Evolutionary conservation across 192 early-diverging fungal genomes (phyloP), one percentile per base, ranked within the genome.

Genomic region (Mortierella hygrophila): DNA sequence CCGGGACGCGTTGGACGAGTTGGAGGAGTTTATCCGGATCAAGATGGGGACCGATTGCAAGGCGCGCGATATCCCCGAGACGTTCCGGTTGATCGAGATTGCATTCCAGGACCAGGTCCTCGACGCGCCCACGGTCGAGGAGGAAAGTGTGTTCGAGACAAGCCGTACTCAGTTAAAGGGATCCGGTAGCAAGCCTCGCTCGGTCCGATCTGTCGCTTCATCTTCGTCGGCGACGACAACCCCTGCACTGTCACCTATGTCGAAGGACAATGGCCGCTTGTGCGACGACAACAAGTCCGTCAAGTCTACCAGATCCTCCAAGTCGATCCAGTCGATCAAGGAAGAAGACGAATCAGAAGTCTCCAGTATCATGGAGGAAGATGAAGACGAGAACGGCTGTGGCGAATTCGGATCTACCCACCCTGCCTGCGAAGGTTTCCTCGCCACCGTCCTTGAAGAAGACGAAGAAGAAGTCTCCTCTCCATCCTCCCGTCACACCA

Each of bases 41-140:
- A 77, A 80, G 70, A 86, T 74, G 42, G 82, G 83, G 0, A 86
- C 78, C 0, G 79, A 77, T n/a, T 86, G 79, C 21, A 77, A 68
- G 63, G 71, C 83, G 3, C 74, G 70, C 5, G 79, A 81, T 37
- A 79, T 79, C 42, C 26, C 54, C 2, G 82, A 85, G 26, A 85
- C 82, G 2, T 78, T 72, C 29, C 7, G 40, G 68, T 37, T 85
- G 82, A 55, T 74, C 69, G 37, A 55, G 40, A 71, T 72, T 8
- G 77, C 82, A 0, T 85, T 85, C 78, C 82, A 85, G 20, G 74
- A 79, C 21, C 54, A 70, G 0, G 74, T 76, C 8, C 23, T 75
- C 0, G 70, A 79, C 26, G 46, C 54, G 0, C 11, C 49, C 6
- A n/a, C 35, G 26, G 63, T 68, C 15, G 82, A 78, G 6, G 76